These are phyloP conservation scores for Scedosporium aurantiacum DNA, from an alignment of 2,329 filamentous ascomycete species.

Conservation along the genomic window DNA sequence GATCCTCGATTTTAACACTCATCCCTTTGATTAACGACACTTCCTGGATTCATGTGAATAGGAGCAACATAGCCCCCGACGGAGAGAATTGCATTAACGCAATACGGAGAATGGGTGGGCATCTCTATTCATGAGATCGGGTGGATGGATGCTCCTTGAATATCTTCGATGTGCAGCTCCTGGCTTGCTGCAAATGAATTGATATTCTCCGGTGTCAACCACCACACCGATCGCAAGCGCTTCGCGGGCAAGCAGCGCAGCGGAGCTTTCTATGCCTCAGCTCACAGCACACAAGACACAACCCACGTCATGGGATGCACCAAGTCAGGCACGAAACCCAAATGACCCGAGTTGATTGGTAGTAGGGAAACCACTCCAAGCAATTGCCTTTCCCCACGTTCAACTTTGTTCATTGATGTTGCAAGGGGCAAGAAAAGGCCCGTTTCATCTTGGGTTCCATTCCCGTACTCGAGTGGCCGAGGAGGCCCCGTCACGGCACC, in stretches of 20 bases:
- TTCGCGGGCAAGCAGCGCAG: too few relatives aligned
- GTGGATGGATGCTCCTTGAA: too few relatives aligned
- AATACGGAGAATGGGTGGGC: not conserved
- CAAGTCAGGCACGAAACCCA: too few relatives aligned
- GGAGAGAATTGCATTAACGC: not conserved
- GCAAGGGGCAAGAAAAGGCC: not conserved
- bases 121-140: too few relatives aligned
- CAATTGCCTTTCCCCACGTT: not conserved
- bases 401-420: not conserved
- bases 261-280: too few relatives aligned
- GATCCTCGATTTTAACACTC: not conserved
- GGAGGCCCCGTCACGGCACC: not conserved
- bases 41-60: not conserved
- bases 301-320: too few relatives aligned
- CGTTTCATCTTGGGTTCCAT: not conserved
- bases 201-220: too few relatives aligned
- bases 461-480: not conserved
- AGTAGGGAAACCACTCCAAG: too few relatives aligned
- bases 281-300: too few relatives aligned
- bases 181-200: not conserved
- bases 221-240: too few relatives aligned
- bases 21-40: not conserved
- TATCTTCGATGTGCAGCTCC: not conserved
- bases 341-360: too few relatives aligned
- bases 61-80: not conserved